Evolutionary conservation across 345 rosid species (phyloP), one percentile per base, ranked within the genome.

Genomic region (Pugionium cornutum): DNA sequence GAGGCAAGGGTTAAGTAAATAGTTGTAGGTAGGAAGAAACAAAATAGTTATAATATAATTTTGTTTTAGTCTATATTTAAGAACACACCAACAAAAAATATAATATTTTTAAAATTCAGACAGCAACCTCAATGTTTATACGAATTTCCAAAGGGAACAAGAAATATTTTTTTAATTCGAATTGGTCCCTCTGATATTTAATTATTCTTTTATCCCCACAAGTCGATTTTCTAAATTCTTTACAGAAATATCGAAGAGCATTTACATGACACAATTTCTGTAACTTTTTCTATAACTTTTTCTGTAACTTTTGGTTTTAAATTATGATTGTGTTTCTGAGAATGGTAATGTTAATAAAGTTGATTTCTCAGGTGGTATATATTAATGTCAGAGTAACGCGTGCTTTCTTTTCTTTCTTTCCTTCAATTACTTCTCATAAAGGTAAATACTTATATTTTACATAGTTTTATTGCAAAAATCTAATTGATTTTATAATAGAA

Each of bases 1-100:
- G 83, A 79, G 79, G 82, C 70, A 52, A 54, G 58, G 58, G 61
- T 32, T 52, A 64, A 67, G 75, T 70, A 75, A 59, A 68, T 79
- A 68, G 64, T 75, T 64, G 66, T 64, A 73, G 79, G 75, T 63
- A 50, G 63, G 54, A 68, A n/a, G 46, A 53, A 64, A 58, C 66
- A 60, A 48, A 28, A 1, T 7, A 6, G 40, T 62, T 59, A 36
- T 50, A 63, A 25, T 43, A 4, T 7, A 9, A 0, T 2, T 26
- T 65, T 72, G 3, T 25, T 53, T 8, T n/a, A n/a, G n/a, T n/a
- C n/a, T n/a, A n/a, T n/a, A 70, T 70, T 60, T 69, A 62, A 52
- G 37, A 29, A 11, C 27, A 53, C 67, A 53, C 26, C 10, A 51
- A 60, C 54, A 61, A n/a, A 55, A 62, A 54, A 43, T 7, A 9